Conservation (phyloP, 257 asterid genomes). For the Datura wrightii region DNA sequence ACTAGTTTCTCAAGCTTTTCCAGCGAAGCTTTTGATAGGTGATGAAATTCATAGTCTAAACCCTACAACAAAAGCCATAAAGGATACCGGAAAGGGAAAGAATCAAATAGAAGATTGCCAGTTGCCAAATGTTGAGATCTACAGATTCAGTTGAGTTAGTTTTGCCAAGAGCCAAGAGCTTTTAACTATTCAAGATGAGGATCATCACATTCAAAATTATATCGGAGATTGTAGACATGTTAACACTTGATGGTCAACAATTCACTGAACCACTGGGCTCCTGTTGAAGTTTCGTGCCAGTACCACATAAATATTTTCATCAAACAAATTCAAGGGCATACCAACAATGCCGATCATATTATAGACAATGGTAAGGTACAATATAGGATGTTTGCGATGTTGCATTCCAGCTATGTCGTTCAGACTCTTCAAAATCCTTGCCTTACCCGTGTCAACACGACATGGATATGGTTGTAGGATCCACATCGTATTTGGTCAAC, state of each 20-base stretch:
- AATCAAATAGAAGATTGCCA: conserved; percentile 21
- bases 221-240: conserved; percentile 33
- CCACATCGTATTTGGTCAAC: too few relatives aligned
- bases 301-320: conserved; percentile 8
- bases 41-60: conserved; percentile 8
- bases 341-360: background rate
- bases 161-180: conserved; percentile 1
- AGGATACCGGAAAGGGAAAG: background rate
- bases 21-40: conserved; percentile 5
- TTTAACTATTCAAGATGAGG: conserved; percentile 23
- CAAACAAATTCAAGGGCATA: conserved; percentile 20
- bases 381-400: background rate
- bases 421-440: too few relatives aligned
- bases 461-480: too few relatives aligned
- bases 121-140: conserved; percentile 17
- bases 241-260: background rate
- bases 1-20: background rate
- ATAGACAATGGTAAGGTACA: background rate
- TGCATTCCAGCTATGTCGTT: background rate
- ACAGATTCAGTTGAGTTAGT: conserved; percentile 10
- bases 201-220: conserved; percentile 13
- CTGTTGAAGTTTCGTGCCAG: background rate
- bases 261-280: background rate
- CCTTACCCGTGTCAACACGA: too few relatives aligned
- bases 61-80: background rate